Evolutionary conservation across 768 basidiomycete genomes (phyloP), one percentile per base, ranked within the genome.

Genomic region (Leccinum pellstonianum): DNA sequence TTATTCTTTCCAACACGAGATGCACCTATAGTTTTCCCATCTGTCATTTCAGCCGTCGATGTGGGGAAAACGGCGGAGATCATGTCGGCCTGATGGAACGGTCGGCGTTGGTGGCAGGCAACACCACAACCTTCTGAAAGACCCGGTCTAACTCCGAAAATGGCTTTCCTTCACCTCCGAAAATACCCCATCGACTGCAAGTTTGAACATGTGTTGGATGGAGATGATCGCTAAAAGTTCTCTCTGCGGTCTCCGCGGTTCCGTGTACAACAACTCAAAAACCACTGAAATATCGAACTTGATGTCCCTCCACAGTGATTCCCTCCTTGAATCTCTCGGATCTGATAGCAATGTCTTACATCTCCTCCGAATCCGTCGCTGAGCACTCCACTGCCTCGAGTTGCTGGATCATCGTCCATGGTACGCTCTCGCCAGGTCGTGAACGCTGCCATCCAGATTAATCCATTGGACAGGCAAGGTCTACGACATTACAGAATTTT

Each of bases 331-430:
- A 10, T 35, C 25, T 50, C 15, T 47, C 62, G 27, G 9, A 27
- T 8, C 33, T 25, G 27, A 35, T 50, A 29, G 19, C 54, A 3
- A 68, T 71, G 69, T 64, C 67, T 25, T 58, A 59, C 19, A 65
- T 70, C 48, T 77, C 81, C 50, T 75, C 78, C 19, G 71, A 79
- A 63, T 77, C 79, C 56, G 80, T 86, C 29, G 79, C 83, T 1
- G 62, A 78, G 61, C 83, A 86, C 64, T 81, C 79, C 63, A 76
- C 72, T 38, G 70, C 85, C 19, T 81, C 86, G 50, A 84, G 81
- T 63, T 86, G 86, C 62, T 90, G 88, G 88, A 88, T 93, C 59
- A 88, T 93, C 63, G 86, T 93, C 1, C 89, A 91, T 63, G 86
- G 90, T 86, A 58, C 55, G 77, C 51, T 46, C 58, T 37, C 47